Evolutionary conservation across 1,284 basidiomycete genomes (phyloP).

Genomic region (Psilocybe mexicana): DNA sequence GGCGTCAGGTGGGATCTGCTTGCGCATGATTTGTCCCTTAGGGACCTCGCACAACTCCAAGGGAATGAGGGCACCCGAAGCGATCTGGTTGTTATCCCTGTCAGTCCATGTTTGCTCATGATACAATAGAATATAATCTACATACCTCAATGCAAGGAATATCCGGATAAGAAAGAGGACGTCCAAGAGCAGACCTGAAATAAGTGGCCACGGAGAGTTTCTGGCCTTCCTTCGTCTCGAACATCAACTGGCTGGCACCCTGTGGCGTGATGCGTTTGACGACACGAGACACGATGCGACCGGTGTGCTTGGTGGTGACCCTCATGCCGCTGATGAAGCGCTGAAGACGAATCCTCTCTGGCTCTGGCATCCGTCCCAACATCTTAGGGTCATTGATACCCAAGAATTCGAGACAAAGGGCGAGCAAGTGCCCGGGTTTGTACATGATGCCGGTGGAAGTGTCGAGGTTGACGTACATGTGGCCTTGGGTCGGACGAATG

Average conservation of each 20-base stretch:
- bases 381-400: conserved; percentile 30
- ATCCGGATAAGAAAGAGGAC: conserved; percentile 51
- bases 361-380: conserved; percentile 50
- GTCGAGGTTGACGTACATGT: conserved; percentile 72
- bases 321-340: conserved; percentile 57
- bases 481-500: conserved; percentile 63
- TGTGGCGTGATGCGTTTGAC: conserved; percentile 54
- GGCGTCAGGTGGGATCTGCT: conserved; percentile 67
- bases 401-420: conserved; percentile 58
- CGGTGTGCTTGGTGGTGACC: conserved; percentile 38
- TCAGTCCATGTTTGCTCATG: no score
- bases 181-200: conserved; percentile 49
- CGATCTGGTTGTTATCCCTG: conserved; percentile 43
- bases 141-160: conserved; percentile 64
- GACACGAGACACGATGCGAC: conserved; percentile 32
- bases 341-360: conserved; percentile 57
- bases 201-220: conserved; percentile 60
- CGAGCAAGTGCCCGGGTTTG: conserved; percentile 43
- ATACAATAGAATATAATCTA: conserved; percentile 15
- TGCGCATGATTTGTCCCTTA: conserved; percentile 71
- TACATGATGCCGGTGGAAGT: conserved; percentile 78
- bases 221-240: conserved; percentile 43
- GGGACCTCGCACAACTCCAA: conserved; percentile 66
- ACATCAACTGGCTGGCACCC: conserved; percentile 51
- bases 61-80: conserved; percentile 64